Percentiles rank a stretch among this genome's conserved stretches.
phyloP scores from a whole-genome alignment of 495 filamentous ascomycete genomes.

The Diplogelasinospora grovesii region DNA sequence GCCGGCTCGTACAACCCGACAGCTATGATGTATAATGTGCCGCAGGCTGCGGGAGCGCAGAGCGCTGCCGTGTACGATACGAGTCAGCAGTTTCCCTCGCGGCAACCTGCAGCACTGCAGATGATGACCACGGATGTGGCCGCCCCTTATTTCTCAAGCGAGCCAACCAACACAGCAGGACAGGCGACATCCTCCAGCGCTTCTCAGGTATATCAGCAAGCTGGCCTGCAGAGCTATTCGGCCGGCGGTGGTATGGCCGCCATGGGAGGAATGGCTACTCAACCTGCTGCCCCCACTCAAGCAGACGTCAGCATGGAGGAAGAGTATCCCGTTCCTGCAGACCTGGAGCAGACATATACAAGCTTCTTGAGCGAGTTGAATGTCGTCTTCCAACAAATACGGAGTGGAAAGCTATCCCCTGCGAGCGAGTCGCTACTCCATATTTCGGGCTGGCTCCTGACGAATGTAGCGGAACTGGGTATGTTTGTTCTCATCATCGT shows the following conservation, averaged over 20 bases:
- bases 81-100: constrained; percentile 69
- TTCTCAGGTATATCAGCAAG: constrained; percentile 45
- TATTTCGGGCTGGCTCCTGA: constrained; percentile 80
- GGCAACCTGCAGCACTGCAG: constrained; percentile 76
- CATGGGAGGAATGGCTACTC: constrained; percentile 34
- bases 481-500: no score
- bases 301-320: constrained; percentile 40
- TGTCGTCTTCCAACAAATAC: constrained; percentile 68
- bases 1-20: constrained; percentile 44
- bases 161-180: constrained; percentile 55
- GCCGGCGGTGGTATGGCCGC: constrained; percentile 32
- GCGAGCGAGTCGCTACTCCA: constrained; percentile 67
- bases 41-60: constrained; percentile 55
- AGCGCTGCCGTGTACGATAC: constrained; percentile 64
- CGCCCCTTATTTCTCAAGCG: constrained; percentile 73
- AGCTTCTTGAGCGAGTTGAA: constrained; percentile 68
- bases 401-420: constrained; percentile 63
- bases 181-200: constrained; percentile 33
- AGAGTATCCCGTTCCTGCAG: constrained; percentile 27
- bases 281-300: constrained; percentile 28
- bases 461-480: constrained; percentile 52
- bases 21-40: constrained; percentile 74
- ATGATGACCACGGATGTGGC: constrained; percentile 60
- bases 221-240: constrained; percentile 39
- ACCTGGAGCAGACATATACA: constrained; percentile 59